Evolutionary conservation across 2,329 filamentous ascomycete species (phyloP).

Genomic region (Nothopassalora personata): DNA sequence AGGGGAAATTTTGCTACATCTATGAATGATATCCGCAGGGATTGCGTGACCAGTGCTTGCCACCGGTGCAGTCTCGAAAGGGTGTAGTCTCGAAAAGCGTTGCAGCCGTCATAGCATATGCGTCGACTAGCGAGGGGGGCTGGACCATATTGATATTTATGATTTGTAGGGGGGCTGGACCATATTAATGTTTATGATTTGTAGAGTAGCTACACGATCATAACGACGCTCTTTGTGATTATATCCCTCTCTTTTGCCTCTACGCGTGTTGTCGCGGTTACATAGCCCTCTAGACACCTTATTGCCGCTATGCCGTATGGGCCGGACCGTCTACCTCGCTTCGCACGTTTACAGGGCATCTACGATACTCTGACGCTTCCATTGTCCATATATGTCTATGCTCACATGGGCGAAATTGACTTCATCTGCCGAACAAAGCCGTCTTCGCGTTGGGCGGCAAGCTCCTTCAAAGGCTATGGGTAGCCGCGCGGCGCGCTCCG

Average conservation of each 20-base stretch:
- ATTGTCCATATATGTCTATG: not conserved
- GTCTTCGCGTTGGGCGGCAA: not conserved
- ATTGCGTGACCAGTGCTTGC: not conserved
- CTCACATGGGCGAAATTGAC: not conserved
- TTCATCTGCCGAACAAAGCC: not conserved
- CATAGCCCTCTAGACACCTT: no score
- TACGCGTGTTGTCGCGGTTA: no score
- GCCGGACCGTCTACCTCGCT: not conserved
- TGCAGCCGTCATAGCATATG: not conserved
- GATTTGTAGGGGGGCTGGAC: no score
- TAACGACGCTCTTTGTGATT: no score
- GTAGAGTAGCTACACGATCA: no score
- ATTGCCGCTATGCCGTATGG: no score
- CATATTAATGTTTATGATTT: no score
- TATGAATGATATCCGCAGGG: slow-evolving; percentile 9
- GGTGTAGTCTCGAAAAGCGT: no score
- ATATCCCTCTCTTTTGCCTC: no score
- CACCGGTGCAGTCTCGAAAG: not conserved
- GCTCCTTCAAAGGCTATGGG: not conserved
- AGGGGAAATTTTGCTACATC: slow-evolving; percentile 18
- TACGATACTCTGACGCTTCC: not conserved
- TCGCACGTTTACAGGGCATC: not conserved
- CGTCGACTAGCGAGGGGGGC: no score
- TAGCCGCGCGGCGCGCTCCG: no score
- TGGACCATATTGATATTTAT: no score